Percentiles rank a stretch among this genome's conserved stretches.
Conservation (phyloP, 2,329 filamentous ascomycete genomes). For the Aspergillus cejpii region DNA sequence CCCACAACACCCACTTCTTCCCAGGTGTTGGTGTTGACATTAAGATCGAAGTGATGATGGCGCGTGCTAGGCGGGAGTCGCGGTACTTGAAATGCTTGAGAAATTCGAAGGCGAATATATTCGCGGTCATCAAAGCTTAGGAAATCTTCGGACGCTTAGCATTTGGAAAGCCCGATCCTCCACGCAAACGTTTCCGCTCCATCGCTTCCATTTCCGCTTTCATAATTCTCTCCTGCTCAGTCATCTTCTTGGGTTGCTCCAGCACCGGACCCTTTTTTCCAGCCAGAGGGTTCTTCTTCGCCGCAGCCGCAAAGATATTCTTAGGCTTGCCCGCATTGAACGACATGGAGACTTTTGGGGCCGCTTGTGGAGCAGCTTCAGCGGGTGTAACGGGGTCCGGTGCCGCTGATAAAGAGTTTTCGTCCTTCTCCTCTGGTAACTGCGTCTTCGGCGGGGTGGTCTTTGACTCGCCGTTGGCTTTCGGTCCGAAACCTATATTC, state of each 20-base stretch:
- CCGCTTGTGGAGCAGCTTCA: conserved; percentile 15
- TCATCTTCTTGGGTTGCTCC: conserved; percentile 72
- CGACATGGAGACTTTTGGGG: conserved; percentile 55
- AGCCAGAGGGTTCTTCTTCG: conserved; percentile 64
- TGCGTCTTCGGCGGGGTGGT: conserved; percentile 17
- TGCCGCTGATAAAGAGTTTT: conserved; percentile 4
- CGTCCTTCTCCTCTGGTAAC: conserved; percentile 21
- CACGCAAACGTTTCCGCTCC: conserved; percentile 56
- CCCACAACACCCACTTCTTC: too few species aligned
- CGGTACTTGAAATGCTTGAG: not conserved
- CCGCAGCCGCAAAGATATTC: conserved; percentile 58
- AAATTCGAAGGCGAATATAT: not conserved
- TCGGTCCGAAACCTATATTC: conserved; percentile 50
- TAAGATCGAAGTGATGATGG: not conserved
- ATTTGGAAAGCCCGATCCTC: conserved; percentile 25
- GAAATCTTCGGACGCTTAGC: conserved; percentile 33
- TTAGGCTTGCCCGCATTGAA: conserved; percentile 50
- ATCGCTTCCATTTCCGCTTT: conserved; percentile 60
- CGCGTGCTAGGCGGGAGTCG: not conserved
- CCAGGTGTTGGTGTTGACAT: not conserved
- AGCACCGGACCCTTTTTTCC: conserved; percentile 56
- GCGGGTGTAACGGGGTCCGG: conserved; percentile 15
- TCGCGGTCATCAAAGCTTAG: conserved; percentile 10
- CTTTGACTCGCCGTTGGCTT: conserved; percentile 22
- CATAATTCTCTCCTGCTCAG: conserved; percentile 83